Conservation (phyloP, 2,329 filamentous ascomycete genomes). For the Pestalotiopsis sp. region DNA sequence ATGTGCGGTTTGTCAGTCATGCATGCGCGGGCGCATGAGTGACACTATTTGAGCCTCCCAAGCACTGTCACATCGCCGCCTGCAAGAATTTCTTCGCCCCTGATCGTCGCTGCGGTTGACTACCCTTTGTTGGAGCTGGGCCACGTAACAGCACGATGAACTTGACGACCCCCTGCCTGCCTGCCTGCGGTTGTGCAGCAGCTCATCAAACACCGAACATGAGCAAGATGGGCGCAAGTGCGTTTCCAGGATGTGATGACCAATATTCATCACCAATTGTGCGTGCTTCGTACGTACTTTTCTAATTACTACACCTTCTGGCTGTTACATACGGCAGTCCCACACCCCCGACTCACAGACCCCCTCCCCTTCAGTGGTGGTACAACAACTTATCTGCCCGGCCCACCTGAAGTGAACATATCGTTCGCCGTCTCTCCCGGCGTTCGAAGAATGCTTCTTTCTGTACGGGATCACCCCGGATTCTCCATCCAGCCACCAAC, state of each 20-base stretch:
- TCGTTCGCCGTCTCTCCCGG: neutral
- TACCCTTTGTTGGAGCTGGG: neutral
- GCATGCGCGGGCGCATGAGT: neutral
- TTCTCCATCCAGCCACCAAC: neutral
- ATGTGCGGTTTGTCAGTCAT: neutral
- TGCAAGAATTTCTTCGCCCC: neutral
- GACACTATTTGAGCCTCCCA: neutral
- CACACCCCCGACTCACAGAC: neutral
- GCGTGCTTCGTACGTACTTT: too few species aligned
- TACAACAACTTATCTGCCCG: neutral
- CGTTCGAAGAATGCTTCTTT: neutral
- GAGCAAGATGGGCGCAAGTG: neutral
- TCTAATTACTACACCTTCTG: neutral
- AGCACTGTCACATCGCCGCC: neutral
- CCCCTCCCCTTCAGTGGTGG: neutral
- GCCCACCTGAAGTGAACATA: neutral
- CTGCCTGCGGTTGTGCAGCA: neutral
- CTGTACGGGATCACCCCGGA: neutral
- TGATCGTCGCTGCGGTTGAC: neutral
- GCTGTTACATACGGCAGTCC: neutral
- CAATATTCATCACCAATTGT: neutral
- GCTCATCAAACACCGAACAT: slow-evolving; percentile 8
- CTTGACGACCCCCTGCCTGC: neutral
- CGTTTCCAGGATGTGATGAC: neutral
- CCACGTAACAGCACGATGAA: neutral